phyloP scores from a whole-genome alignment of 805 yeast genomes.

The Hanseniaspora nectarophila region DNA sequence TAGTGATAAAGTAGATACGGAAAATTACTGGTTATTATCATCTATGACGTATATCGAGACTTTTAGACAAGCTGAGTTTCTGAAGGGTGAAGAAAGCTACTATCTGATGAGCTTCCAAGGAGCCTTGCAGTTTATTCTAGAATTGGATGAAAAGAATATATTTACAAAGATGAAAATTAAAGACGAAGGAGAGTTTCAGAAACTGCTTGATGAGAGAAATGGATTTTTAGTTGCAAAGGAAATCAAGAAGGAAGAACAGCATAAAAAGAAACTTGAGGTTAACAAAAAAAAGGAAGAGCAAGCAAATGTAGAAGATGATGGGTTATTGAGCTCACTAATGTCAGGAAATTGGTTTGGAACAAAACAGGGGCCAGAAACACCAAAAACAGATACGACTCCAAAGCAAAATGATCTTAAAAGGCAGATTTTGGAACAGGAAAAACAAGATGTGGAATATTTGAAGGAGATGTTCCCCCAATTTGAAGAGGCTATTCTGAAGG shows the following conservation, averaged over 20 bases:
- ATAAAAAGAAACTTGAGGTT: background rate
- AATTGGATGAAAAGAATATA: slow-evolving; percentile 39
- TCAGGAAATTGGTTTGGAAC: slow-evolving; percentile 5
- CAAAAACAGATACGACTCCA: background rate
- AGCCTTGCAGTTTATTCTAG: slow-evolving; percentile 68
- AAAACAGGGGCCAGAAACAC: background rate
- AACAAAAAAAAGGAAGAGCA: background rate
- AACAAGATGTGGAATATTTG: slow-evolving; percentile 37
- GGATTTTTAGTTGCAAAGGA: slow-evolving; percentile 13
- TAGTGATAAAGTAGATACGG: background rate
- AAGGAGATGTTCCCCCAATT: slow-evolving; percentile 64
- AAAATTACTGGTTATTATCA: slow-evolving; percentile 46
- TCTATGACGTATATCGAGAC: slow-evolving; percentile 77
- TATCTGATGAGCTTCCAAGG: slow-evolving; percentile 84
- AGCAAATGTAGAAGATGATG: background rate
- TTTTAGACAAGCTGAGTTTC: slow-evolving; percentile 62
- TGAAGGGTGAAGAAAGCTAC: slow-evolving; percentile 81
- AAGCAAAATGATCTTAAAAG: slow-evolving; percentile 26
- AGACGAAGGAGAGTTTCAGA: slow-evolving; percentile 48
- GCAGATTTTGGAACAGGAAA: slow-evolving; percentile 31
- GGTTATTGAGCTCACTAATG: background rate
- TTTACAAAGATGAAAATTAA: slow-evolving; percentile 39
- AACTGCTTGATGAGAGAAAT: slow-evolving; percentile 27
- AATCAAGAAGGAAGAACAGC: background rate
- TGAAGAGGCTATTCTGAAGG: slow-evolving; percentile 56